phyloP scores from a whole-genome alignment of 495 filamentous ascomycete species.

The Neurospora africana region DNA sequence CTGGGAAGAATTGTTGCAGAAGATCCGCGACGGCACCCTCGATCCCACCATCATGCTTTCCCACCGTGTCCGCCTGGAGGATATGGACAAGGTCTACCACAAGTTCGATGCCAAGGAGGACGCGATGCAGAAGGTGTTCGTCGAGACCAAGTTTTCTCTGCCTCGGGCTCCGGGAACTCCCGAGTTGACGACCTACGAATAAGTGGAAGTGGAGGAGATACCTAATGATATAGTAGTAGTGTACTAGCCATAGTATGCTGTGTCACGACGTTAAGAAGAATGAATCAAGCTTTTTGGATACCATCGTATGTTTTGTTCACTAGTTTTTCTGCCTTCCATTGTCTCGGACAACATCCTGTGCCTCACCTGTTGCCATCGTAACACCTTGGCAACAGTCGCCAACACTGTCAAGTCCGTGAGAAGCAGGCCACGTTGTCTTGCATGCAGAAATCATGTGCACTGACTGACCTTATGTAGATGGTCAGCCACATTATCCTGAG shows the following conservation, averaged over 20 bases:
- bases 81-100: slow-evolving; percentile 59
- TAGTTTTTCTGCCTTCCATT: not conserved
- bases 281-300: not conserved
- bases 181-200: slow-evolving; percentile 33
- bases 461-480: not conserved
- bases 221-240: not conserved
- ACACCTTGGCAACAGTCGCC: not conserved
- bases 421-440: not conserved
- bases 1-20: slow-evolving; percentile 62
- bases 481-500: not conserved
- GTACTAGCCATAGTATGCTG: not conserved
- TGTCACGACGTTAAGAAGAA: not conserved
- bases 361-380: not conserved
- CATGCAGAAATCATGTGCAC: not conserved
- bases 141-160: slow-evolving; percentile 55
- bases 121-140: slow-evolving; percentile 61
- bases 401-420: not conserved
- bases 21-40: slow-evolving; percentile 59
- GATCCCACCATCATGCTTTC: slow-evolving; percentile 72
- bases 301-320: not conserved
- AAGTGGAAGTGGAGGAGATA: not conserved
- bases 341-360: not conserved
- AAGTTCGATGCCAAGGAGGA: slow-evolving; percentile 60
- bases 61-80: slow-evolving; percentile 66
- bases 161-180: slow-evolving; percentile 46